Base-by-base conservation (phyloP, 441 rosid genomes). In the Iberis amara region DNA sequence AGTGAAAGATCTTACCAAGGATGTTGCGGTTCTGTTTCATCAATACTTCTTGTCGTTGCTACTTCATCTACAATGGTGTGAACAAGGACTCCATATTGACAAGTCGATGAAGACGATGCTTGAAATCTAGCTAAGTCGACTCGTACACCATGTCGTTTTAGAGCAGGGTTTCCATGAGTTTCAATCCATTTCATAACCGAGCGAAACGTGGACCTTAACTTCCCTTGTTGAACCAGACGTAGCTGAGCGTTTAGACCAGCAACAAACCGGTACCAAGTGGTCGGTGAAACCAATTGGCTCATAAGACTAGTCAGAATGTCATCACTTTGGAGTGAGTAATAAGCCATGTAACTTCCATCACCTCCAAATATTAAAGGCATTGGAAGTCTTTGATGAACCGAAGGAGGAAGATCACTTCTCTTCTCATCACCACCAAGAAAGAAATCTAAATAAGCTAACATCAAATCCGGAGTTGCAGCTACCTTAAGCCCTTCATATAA, bases 401-500 rank as follows among this genome's bases (percentile, higher is more conserved):
- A 71, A 68, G 88, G 83, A 66, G 95, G 96, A 59, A 85, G 89
- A 72, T 81, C 94, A 8, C 58, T 72, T 74, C 92, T 78, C 71
- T 83, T 89, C 73, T 89, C 96, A 68, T 89, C 96, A 13, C 96
- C 96, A 33, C 95, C 92, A 47, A 85, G 87, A 74, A 83, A 89
- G 68, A 85, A 81, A 75, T 85, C 95, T 38, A 89, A 65, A 71
- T 85, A 80, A 53, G 90, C 96, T 37, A 87, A 77, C 83, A 84
- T 80, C 31, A 82, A 75, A 64, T 84, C 96, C 61, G 88, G 66
- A 7, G 85, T 82, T 47, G 96, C 88, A 69, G 96, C 86, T 35
- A 87, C 97, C 97, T 89, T 89, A 23, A 89, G 79, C 39, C 97
- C 97, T 48, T 89, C 97, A 62, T 89, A 89, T 21, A 89, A 85